A percentile compares a stretch with the other conserved stretches of the same genome.
These are phyloP conservation scores for Amesomyces nigricolor DNA, from an alignment of 2,329 filamentous ascomycete genomes.

Conservation along the genomic window DNA sequence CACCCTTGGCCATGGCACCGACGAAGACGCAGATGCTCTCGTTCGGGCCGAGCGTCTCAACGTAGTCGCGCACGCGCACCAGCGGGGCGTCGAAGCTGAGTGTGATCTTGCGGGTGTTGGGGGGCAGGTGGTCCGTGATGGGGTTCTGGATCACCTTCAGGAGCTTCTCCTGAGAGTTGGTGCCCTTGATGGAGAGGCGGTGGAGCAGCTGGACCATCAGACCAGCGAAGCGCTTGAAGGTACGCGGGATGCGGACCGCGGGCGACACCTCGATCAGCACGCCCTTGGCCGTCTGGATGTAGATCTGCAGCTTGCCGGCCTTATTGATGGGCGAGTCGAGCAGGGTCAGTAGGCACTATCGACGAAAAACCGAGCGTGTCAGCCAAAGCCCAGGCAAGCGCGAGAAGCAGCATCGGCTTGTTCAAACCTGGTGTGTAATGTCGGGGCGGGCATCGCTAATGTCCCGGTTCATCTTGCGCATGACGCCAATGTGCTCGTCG, in stretches of 20 bases:
- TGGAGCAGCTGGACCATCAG: constrained; percentile 98
- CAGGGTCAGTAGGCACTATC: constrained; percentile 88
- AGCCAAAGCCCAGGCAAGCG: constrained; percentile 36
- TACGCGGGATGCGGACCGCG: constrained; percentile 94
- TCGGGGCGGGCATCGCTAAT: constrained; percentile 97
- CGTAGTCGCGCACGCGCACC: constrained; percentile 82
- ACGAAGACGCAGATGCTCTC: constrained; percentile 98
- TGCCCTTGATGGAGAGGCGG: constrained; percentile 90
- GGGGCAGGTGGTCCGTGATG: constrained; percentile 91
- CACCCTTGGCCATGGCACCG: constrained; percentile 96
- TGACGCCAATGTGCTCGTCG: constrained; percentile 97
- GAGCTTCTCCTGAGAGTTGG: constrained; percentile 95
- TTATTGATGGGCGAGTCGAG: constrained; percentile 99
- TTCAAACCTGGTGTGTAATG: constrained; percentile 87
- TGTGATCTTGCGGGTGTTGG: constrained; percentile 96
- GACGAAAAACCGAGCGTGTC: constrained; percentile 20
- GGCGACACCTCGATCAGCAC: constrained; percentile 97
- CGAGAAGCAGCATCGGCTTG: constrained; percentile 36
- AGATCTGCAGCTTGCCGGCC: constrained; percentile 94
- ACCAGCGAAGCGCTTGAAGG: constrained; percentile 97
- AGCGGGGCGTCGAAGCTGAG: constrained; percentile 89
- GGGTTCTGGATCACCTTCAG: constrained; percentile 97
- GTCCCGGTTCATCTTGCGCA: constrained; percentile 99
- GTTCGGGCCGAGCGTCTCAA: constrained; percentile 68
- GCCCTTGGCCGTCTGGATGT: constrained; percentile 95